Percentiles rank a stretch among this genome's conserved stretches.
Conservation (phyloP, 495 filamentous ascomycete species). For the Aspergillus asperescens region DNA sequence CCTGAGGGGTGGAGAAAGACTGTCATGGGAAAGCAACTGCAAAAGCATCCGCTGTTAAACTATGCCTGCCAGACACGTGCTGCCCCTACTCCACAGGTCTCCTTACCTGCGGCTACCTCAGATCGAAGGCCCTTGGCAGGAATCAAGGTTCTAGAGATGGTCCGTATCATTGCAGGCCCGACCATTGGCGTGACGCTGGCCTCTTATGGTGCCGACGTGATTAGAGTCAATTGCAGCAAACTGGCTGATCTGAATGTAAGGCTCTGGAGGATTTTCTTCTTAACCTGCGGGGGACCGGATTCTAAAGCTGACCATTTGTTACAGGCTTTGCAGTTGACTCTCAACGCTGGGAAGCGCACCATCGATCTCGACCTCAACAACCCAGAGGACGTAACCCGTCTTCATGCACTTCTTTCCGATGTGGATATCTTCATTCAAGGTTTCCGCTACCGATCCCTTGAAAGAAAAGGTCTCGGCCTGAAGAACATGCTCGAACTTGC, state of each 20-base stretch:
- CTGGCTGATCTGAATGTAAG: constrained; percentile 43
- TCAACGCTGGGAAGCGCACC: constrained; percentile 57
- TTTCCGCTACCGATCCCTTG: constrained; percentile 48
- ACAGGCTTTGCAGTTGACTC: constrained; percentile 31
- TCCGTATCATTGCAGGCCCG: constrained; percentile 57
- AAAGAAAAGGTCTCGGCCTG: constrained; percentile 48
- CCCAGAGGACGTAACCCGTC: constrained; percentile 34
- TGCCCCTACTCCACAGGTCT: constrained; percentile 16
- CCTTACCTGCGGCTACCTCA: background rate
- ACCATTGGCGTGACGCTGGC: constrained; percentile 50
- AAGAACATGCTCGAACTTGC: constrained; percentile 46
- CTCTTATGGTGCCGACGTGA: constrained; percentile 56
- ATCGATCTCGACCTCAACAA: constrained; percentile 45
- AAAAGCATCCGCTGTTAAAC: constrained; percentile 22
- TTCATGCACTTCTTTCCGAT: constrained; percentile 43
- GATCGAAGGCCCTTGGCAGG: constrained; percentile 47
- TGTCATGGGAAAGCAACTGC: constrained; percentile 24
- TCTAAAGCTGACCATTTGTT: background rate
- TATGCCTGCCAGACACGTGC: constrained; percentile 21
- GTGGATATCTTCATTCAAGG: constrained; percentile 56
- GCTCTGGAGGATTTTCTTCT: background rate
- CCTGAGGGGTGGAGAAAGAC: constrained; percentile 32
- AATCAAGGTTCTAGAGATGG: constrained; percentile 56
- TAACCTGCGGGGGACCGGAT: background rate
- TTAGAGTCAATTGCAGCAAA: constrained; percentile 52